Base-by-base conservation (phyloP, 495 filamentous ascomycete genomes). In the Penicillium fimorum region DNA sequence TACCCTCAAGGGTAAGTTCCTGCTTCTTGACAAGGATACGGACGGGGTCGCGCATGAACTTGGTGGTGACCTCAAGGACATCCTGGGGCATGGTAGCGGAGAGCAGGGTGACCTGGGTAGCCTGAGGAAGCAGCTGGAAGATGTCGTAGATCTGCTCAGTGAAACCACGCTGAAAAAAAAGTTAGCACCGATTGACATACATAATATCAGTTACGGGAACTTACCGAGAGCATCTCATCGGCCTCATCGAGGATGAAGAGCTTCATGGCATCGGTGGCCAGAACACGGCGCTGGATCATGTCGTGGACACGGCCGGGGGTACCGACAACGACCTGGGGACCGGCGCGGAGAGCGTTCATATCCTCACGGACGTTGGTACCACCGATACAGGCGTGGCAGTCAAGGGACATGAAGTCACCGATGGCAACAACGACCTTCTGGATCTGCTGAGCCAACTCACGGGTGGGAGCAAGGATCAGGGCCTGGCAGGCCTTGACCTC, bases 121-220 rank as follows among this genome's bases (percentile, higher is more conserved):
- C 90, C 74, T 93, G 94, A 33, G 94, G 94, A 46, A 98, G 89
- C 43, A 96, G 88, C 74, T 95, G 95, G 84, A 96, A 98, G 77
- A 98, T 94, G 72, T 98, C 95, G 82, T 98, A 98, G 79, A 98
- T 98, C 82, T 98, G 94, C 82, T 98, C 95, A 60, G 90, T 91
- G 85, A 98, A 98, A 74, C 94, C 94, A 74, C 92, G 92, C 84
- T 93, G 58, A 22, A 51, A 27, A 37, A 32, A 8, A 40, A 20
- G 40, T 56, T 47, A 63, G 49, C 17, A 46, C 18, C 12, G 20
- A 12, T 20, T 2, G 37, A 13, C 51, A 30, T 49, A 60, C 17
- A 20, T 35, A 7, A 13, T 27, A 3, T 17, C 35, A 29, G 18
- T 11, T 8, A 11, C 10, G 8, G 29, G 58, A 41, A 83, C 87